Base-by-base conservation (phyloP, 2,329 filamentous ascomycete genomes). In the Cercospora brassicicola region DNA sequence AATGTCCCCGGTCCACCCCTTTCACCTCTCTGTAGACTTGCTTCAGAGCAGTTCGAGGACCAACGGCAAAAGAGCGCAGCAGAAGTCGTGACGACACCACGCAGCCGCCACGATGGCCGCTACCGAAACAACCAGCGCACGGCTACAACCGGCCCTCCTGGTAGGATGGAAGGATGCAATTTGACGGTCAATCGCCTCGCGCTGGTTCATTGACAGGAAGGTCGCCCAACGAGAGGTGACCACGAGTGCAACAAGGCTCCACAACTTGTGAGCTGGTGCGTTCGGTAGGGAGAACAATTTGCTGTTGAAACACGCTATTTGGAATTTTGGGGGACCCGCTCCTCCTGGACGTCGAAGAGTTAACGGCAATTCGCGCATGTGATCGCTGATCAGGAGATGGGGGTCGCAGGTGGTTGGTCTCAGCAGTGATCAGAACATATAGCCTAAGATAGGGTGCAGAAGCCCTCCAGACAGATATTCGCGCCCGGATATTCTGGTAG, bases 121-220 rank as follows among this genome's bases (percentile, higher is more conserved):
- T 26, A 28, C 4, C 20, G 23, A 23, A 28, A 15, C 23, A n/a
- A 31, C 51, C 42, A 69, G 23, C 2, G 45, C 62, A 61, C 62
- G 65, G 13, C 69, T 66, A 28, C 64, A 18, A 15, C 63, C 51
- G 13, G 56, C 45, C 45, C 30, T 62, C 64, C 33, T 69, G 18
- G n/a, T n/a, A 42, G 36, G 36, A 42, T 2, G 67, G 45, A 6
- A 68, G 48, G 59, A 13, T 65, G 45, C 20, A 69, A 20, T 30
- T 69, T 67, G 23, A 68, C 51, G 18, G 20, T 66, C 23, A 66
- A 31, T 26, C 67, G 26, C 64, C 67, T 65, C 10, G 67, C 57
- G 48, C 55, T 13, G 69, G 64, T 15, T 69, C 28, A 48, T 42
- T 62, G n/a, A 51, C 60, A 3, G 65, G 57, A 31, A 66, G 67